Base-by-base conservation (phyloP, 2,329 filamentous ascomycete genomes). In the Lasiodiplodia hormozganensis region DNA sequence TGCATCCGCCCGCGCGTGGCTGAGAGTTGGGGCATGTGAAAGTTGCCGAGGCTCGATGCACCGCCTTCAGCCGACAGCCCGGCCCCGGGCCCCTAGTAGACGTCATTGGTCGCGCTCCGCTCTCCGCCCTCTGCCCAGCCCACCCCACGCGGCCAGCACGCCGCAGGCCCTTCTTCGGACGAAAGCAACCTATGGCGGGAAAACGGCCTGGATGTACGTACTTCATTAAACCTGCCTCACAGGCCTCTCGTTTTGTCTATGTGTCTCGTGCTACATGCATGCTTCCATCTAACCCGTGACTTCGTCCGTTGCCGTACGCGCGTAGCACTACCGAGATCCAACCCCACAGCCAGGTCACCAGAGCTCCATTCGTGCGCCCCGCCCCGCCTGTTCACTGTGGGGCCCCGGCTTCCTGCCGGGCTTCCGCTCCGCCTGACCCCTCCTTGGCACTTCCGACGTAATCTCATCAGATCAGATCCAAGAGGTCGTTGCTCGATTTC, bases 381-480 rank as follows among this genome's bases (percentile, higher is more conserved):
- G 60, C 47, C 36, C 60, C 60, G 60, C 60, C 60, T 64, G 60
- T n/a, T 28, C 25, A 25, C 58, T 49, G 58, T 62, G 58, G 58
- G 47, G 62, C 62, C 51, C 62, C 62, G 18, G 14, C 47, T n/a
- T n/a, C 8, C 7, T 40, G 43, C 47, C 60, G 43, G 23, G 18
- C 40, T 54, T 65, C 62, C 62, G 62, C 62, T 40, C 62, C 62
- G 62, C 62, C 62, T 40, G 47, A 23, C 60, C 28, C 28, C 28
- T 52, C 62, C 62, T 64, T 52, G 60, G 60, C 40, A 28, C 58
- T 49, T 62, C 34, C 23, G 12, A n/a, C 38, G 14, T 47, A 62
- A 34, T 36, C n/a, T 64, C 47, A 38, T 68, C 67, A 68, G 40
- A 68, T 68, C 58, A 68, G 25, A 57, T 68, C 67, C 67, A 68